Conservation (phyloP, 1,139 yeast species). For the Sugiyamaella pinicola region DNA sequence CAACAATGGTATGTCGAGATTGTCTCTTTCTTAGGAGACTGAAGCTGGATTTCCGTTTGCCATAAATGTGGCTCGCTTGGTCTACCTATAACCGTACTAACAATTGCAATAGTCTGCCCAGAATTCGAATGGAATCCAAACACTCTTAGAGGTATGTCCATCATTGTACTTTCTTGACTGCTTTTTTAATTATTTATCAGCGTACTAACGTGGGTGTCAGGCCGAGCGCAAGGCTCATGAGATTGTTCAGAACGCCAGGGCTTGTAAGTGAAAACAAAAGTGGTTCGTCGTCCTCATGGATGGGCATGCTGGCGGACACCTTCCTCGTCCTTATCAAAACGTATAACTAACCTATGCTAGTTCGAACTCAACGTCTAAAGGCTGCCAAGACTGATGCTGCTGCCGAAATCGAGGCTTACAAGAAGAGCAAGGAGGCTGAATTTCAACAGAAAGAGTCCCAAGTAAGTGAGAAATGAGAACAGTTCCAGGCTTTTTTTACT, state of each 20-base stretch:
- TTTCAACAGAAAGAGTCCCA: constrained; percentile 63
- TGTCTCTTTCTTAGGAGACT: neutral
- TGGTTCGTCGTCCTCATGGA: too few species aligned
- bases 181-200: neutral
- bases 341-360: constrained; percentile 31
- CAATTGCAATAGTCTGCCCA: constrained; percentile 43
- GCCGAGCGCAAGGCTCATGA: constrained; percentile 98
- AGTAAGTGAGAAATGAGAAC: constrained; percentile 23
- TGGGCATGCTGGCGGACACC: too few species aligned
- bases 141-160: constrained; percentile 43
- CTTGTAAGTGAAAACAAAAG: constrained; percentile 53
- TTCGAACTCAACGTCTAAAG: constrained; percentile 85
- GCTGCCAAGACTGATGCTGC: constrained; percentile 95
- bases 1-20: constrained; percentile 8
- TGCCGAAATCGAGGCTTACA: constrained; percentile 83
- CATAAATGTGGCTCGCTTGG: neutral
- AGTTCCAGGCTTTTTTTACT: neutral
- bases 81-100: neutral
- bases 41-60: neutral
- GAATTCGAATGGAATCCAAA: constrained; percentile 49
- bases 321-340: neutral
- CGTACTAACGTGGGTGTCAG: constrained; percentile 27
- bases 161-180: neutral
- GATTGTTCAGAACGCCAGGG: constrained; percentile 88
- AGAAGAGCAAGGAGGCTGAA: constrained; percentile 80